phyloP scores from a whole-genome alignment of 257 asterid genomes.

The Scutellaria baicalensis region DNA sequence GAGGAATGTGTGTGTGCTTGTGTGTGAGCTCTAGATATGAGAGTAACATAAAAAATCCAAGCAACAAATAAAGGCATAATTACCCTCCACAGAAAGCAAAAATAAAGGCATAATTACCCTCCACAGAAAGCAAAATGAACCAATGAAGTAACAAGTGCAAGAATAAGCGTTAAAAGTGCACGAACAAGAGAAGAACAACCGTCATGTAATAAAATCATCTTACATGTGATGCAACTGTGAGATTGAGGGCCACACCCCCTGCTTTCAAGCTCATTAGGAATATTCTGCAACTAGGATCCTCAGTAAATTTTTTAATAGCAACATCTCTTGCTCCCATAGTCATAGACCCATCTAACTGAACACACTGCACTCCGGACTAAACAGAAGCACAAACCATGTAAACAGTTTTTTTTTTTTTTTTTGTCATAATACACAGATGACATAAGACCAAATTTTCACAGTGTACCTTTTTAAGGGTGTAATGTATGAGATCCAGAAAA shows the following conservation, averaged over 20 bases:
- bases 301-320: slow-evolving; percentile 69
- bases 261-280: slow-evolving; percentile 95
- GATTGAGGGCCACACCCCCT: slow-evolving; percentile 97
- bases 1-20: not conserved
- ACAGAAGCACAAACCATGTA: slow-evolving; percentile 4
- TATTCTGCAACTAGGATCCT: slow-evolving; percentile 79
- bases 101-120: no score
- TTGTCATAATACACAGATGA: slow-evolving; percentile 6
- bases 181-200: not conserved
- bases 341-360: slow-evolving; percentile 86
- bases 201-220: slow-evolving; percentile 6
- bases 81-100: no score
- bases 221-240: slow-evolving; percentile 95
- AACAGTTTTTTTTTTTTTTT: not conserved
- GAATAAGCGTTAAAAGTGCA: not conserved
- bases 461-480: slow-evolving; percentile 70
- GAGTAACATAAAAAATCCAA: not conserved
- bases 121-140: not conserved
- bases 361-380: slow-evolving; percentile 81
- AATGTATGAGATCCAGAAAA: slow-evolving; percentile 88
- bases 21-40: not conserved
- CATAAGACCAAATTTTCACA: not conserved
- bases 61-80: not conserved
- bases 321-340: slow-evolving; percentile 72
- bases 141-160: not conserved